These are phyloP conservation scores for Collybia nuda DNA, from an alignment of 768 basidiomycete genomes.

Conservation along the genomic window DNA sequence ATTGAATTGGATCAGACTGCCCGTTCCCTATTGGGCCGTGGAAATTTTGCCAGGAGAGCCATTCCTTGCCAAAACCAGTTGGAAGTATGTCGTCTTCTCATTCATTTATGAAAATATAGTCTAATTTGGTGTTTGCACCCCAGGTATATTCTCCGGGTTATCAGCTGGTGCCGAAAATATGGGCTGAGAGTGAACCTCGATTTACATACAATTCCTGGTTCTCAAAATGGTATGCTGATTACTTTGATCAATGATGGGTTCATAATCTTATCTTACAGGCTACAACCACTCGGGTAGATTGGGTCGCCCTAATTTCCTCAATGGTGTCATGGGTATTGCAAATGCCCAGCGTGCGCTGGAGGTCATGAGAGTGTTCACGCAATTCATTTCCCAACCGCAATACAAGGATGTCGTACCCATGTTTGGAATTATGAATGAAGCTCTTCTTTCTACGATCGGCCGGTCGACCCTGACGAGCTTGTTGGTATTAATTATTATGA, in stretches of 20 bases:
- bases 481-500: slow-evolving; percentile 47
- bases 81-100: slow-evolving; percentile 53
- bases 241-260: background rate
- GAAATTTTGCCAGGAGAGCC: slow-evolving; percentile 73
- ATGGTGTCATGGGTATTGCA: slow-evolving; percentile 81
- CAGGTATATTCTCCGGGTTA: slow-evolving; percentile 73
- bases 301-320: slow-evolving; percentile 66
- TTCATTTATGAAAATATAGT: background rate
- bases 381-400: slow-evolving; percentile 82
- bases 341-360: slow-evolving; percentile 81
- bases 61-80: slow-evolving; percentile 70
- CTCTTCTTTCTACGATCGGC: slow-evolving; percentile 56
- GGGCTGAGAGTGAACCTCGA: slow-evolving; percentile 81
- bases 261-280: slow-evolving; percentile 20
- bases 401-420: slow-evolving; percentile 64
- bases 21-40: slow-evolving; percentile 87
- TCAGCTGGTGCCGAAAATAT: slow-evolving; percentile 84
- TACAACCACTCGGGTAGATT: slow-evolving; percentile 64
- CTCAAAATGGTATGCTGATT: slow-evolving; percentile 59
- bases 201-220: slow-evolving; percentile 76
- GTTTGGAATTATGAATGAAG: slow-evolving; percentile 69
- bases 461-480: slow-evolving; percentile 52
- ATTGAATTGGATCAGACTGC: slow-evolving; percentile 81
- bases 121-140: background rate
- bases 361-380: slow-evolving; percentile 75